Conservation (phyloP, 192 early-diverging fungal genomes). For the Spizellomyces punctatus region DNA sequence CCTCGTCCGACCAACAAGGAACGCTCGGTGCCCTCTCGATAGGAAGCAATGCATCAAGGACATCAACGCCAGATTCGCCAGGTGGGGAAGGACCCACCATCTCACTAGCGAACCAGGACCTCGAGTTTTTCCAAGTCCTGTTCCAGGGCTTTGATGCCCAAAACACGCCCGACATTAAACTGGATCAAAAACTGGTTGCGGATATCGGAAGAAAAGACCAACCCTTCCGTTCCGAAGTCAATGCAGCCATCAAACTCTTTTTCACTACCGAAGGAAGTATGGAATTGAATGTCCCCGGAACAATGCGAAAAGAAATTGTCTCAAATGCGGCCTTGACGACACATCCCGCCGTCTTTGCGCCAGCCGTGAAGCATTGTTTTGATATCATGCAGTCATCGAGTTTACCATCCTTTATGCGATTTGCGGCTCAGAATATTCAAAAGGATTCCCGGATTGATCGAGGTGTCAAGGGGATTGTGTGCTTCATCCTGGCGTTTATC, state of each 20-base stretch:
- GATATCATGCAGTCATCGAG: constrained; percentile 6
- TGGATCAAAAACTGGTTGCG: no score
- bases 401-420: constrained; percentile 6
- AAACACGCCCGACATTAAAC: no score
- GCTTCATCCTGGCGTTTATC: not conserved
- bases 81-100: not conserved
- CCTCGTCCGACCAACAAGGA: not conserved
- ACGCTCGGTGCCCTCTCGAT: not conserved
- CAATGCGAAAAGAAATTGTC: not conserved
- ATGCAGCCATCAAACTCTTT: constrained; percentile 10
- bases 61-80: not conserved
- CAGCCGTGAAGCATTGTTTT: constrained; percentile 5
- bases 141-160: not conserved
- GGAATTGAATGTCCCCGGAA: constrained; percentile 9
- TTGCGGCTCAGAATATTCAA: constrained; percentile 8
- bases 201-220: not conserved
- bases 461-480: not conserved
- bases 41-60: not conserved
- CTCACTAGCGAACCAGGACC: not conserved
- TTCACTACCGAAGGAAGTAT: not conserved
- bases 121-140: not conserved
- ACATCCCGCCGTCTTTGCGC: constrained; percentile 14
- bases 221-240: constrained; percentile 12
- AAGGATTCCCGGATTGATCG: not conserved
- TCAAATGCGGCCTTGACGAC: not conserved